Base-by-base conservation (phyloP, 805 yeast species). In the Metschnikowia matae region DNA sequence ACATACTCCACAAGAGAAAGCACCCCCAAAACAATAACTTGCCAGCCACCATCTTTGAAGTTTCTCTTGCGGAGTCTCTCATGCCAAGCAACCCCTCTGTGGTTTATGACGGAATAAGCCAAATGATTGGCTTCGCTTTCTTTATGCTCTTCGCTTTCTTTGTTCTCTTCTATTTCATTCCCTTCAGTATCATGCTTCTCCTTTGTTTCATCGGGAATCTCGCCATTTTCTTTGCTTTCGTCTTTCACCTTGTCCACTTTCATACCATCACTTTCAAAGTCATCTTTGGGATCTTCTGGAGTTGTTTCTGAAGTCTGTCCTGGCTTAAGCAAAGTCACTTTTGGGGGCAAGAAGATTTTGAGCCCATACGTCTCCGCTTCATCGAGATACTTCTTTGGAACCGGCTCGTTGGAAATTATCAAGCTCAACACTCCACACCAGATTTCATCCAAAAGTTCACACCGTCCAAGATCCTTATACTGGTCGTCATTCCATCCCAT, bases 31-130 rank as follows among this genome's bases (percentile, higher is more conserved):
- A 91, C 65, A 40, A 86, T 79, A 38, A 85, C 76, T 58, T 89
- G 85, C 97, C 97, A 92, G 48, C 82, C 82, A 3, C 96, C 96
- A 59, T 89, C 90, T 58, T 78, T 82, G 65, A 87, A 94, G 54
- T 80, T 79, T 48, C 96, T 80, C 49, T 80, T 83, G 13, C 83
- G 78, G 17, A 92, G 73, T 38, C 95, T 73, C 31, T 87, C 95
- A 51, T 83, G 80, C 97, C 98, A 94, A 11, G 83, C 67, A 0
- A 71, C 68, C 40, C 83, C 83, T 48, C 85, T 73, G 64, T 81
- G 79, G 50, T 83, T 80, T 57, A 87, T 68, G 3, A 71, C 67
- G 1, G 67, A 58, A 53, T 74, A 73, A 0, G 82, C 84, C 54
- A 77, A 77, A 55, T 69, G 78, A 34, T 56, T 63, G 15, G 54